Evolutionary conservation across 2,329 filamentous ascomycete genomes (phyloP).

Genomic region (Pezicula radicicola): DNA sequence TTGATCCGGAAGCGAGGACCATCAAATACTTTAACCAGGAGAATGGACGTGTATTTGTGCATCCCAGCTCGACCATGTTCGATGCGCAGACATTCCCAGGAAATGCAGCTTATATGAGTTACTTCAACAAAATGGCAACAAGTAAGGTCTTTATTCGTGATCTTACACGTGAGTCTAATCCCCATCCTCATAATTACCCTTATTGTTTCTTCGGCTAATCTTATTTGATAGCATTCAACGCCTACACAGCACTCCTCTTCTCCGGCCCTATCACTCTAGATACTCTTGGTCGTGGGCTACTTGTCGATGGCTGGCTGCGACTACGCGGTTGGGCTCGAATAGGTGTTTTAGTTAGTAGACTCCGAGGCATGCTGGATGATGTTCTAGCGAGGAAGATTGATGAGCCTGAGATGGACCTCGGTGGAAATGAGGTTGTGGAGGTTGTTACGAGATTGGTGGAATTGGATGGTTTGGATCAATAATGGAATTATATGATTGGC

Average conservation of each 20-base stretch:
- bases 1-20: constrained; percentile 86
- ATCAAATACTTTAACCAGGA: constrained; percentile 93
- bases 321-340: constrained; percentile 92
- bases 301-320: constrained; percentile 88
- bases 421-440: constrained; percentile 66
- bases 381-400: constrained; percentile 79
- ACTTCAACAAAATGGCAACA: constrained; percentile 89
- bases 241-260: constrained; percentile 85
- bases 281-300: constrained; percentile 78
- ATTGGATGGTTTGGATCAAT: constrained; percentile 76
- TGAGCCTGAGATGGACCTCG: constrained; percentile 60
- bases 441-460: constrained; percentile 80
- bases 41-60: constrained; percentile 85
- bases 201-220: neutral
- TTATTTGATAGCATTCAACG: constrained; percentile 69
- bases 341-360: constrained; percentile 79
- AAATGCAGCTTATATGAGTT: constrained; percentile 76
- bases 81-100: constrained; percentile 74
- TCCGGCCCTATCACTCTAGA: constrained; percentile 82
- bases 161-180: constrained; percentile 69
- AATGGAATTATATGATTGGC: neutral
- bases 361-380: constrained; percentile 84
- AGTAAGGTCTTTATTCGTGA: constrained; percentile 91
- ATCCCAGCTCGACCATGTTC: constrained; percentile 86
- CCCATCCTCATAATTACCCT: neutral